Base-by-base conservation (phyloP, 106 monocot genomes). In the Cymbidium sinense region DNA sequence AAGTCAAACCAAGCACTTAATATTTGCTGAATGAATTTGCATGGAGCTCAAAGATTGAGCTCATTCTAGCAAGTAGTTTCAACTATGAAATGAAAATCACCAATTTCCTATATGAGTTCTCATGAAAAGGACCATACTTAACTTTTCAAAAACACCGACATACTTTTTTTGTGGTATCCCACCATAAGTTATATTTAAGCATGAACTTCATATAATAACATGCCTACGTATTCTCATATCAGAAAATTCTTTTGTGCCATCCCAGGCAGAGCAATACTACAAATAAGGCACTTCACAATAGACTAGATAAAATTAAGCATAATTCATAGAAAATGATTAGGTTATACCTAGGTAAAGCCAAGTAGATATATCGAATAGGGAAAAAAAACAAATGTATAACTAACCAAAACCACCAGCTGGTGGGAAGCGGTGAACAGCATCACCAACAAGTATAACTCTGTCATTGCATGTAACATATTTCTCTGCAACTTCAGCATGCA, bases 401-500 rank as follows among this genome's bases (percentile, higher is more conserved):
- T 83, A 73, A 95, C 94, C 98, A 86, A 99, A 99, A 75, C 98
- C 98, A 78, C 98, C 98, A 79, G 94, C 98, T 51, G 98, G 98
- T 34, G 98, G 98, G 73, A 99, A 99, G 9, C 92, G 81, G 62
- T 99, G 98, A 80, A 92, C 94, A 78, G 98, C 90, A 92, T 99
- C 94, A 29, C 98, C 98, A 75, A 83, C 87, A 85, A 99, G 94
- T 77, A 99, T 81, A 1, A 95, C 88, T 76, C 87, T 83, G 55
- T 86, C 87, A 84, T 92, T 70, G 76, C 73, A 85, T 50, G 92
- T 44, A 73, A 87, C 75, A 84, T 88, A 96, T 21, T 86, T 87
- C 85, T 95, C 90, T 52, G 98, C 98, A 88, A 99, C 92, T 86
- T 99, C 94, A 73, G 94, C 98, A 89, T 99, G 89, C 98, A 99